Conservation (phyloP, 768 basidiomycete species). For the Tephrocybe sp. region DNA sequence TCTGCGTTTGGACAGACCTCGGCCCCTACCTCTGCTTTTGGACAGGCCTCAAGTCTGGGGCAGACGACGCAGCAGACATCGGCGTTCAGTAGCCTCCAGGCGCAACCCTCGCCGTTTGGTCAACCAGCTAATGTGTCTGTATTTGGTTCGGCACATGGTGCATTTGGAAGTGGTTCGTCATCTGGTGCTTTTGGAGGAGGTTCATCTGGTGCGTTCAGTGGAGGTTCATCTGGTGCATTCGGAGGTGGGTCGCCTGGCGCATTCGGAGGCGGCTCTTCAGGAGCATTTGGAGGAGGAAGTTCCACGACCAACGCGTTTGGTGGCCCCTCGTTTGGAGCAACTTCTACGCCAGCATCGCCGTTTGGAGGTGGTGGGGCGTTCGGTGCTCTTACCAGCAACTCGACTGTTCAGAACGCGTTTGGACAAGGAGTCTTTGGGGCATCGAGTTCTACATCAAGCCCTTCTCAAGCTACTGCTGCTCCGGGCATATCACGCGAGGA, state of each 20-base stretch:
- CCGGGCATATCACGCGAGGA: conserved; percentile 42
- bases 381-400: conserved; percentile 15
- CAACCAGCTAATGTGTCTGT: conserved; percentile 8
- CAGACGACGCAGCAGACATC: conserved; percentile 18
- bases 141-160: too few species aligned
- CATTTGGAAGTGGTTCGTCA: conserved; percentile 12
- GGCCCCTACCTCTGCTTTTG: conserved; percentile 21
- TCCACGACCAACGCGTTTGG: conserved; percentile 24
- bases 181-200: conserved; percentile 22
- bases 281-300: conserved; percentile 23
- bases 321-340: conserved; percentile 18
- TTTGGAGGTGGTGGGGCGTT: conserved; percentile 21
- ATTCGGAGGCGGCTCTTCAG: not conserved
- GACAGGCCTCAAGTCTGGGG: conserved; percentile 19
- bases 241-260: conserved; percentile 13
- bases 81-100: not conserved
- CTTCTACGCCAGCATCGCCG: conserved; percentile 18
- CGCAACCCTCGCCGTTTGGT: conserved; percentile 12
- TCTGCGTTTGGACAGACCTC: conserved; percentile 27
- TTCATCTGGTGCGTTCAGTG: conserved; percentile 20
- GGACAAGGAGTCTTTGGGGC: conserved; percentile 28
- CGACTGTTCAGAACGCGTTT: conserved; percentile 21
- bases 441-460: conserved; percentile 14
- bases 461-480: conserved; percentile 11
- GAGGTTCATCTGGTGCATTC: conserved; percentile 20